Evolutionary conservation across 2,329 filamentous ascomycete species (phyloP), one percentile per base, ranked within the genome.

Genomic region (Microdochium trichocladiopsis): DNA sequence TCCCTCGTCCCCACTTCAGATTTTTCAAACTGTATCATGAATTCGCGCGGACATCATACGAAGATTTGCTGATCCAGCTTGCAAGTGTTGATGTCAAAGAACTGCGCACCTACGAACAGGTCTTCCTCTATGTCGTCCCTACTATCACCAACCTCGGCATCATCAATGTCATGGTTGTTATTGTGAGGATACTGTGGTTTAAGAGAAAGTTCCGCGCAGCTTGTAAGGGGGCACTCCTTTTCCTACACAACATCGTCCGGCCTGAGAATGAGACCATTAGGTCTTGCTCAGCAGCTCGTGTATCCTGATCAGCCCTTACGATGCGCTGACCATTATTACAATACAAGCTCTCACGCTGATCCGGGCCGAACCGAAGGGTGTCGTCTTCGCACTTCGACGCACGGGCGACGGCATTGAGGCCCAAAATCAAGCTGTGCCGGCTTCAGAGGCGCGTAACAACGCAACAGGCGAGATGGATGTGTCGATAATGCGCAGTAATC

Each of bases 91-190:
- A 80, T 57, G 60, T 80, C 49, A 79, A 78, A 47, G 61, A 66
- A 1, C 59, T 80, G 16, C 69, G 69, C 53, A 69, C 66, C 0
- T 80, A 79, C 52, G 78, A 80, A 57, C 78, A 80, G 56, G 55
- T 80, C 3, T 73, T 71, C 50, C 57, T 79, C 33, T 81, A 79
- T 57, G 66, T 79, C 47, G 61, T 76, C n/a, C 75, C 77, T 1
- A 68, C 77, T 6, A 52, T 80, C 2, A 72, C 70, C 0, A 78
- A 79, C 52, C 52, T 77, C n/a, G 69, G 70, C 1, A 76, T 78
- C 56, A 64, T 80, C 58, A 79, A 79, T 56, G 70, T 74, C 2
- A 50, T 75, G 6, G 72, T 79, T 4, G 73, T 80, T 3, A 57
- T 74, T 14, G 69, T 75, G 1, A 68, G 77, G 0, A 57, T 80